phyloP scores from a whole-genome alignment of 768 basidiomycete species.

The Collybia sordida region DNA sequence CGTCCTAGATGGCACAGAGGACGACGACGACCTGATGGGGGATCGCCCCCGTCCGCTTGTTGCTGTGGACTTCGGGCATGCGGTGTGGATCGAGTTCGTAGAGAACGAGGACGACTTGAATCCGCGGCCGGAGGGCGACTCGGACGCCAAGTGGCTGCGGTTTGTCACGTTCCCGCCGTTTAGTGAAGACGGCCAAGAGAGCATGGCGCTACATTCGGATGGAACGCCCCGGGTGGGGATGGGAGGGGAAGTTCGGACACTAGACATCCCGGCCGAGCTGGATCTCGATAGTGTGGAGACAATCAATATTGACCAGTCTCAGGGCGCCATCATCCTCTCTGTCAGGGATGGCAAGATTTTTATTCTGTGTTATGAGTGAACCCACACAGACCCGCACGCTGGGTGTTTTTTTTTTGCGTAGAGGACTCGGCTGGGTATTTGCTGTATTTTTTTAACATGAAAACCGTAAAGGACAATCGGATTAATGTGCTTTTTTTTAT shows the following conservation, averaged over 20 bases:
- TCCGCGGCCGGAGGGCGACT: conserved; percentile 16
- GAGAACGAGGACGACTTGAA: conserved; percentile 27
- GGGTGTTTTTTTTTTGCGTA: not conserved
- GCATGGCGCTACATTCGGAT: conserved; percentile 9
- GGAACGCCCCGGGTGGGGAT: conserved; percentile 23
- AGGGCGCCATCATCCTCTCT: conserved; percentile 70
- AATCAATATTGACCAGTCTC: conserved; percentile 76
- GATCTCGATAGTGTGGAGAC: conserved; percentile 68
- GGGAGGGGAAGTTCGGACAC: conserved; percentile 53
- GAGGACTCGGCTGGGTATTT: no score
- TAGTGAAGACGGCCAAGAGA: conserved; percentile 25
- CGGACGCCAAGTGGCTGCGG: conserved; percentile 52
- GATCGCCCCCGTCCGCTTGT: conserved; percentile 67
- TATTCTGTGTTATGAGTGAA: conserved; percentile 64
- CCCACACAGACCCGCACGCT: not conserved
- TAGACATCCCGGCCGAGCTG: conserved; percentile 64
- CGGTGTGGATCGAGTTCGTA: conserved; percentile 75
- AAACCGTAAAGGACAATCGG: no score
- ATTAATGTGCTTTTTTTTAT: no score
- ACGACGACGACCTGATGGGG: conserved; percentile 31
- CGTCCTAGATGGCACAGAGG: conserved; percentile 49
- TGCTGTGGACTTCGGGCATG: conserved; percentile 88
- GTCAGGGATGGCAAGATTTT: conserved; percentile 70
- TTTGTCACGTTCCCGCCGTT: conserved; percentile 73
- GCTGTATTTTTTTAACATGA: no score